Conservation (phyloP, 306 rosid species). For the Prunus kanzakura region DNA sequence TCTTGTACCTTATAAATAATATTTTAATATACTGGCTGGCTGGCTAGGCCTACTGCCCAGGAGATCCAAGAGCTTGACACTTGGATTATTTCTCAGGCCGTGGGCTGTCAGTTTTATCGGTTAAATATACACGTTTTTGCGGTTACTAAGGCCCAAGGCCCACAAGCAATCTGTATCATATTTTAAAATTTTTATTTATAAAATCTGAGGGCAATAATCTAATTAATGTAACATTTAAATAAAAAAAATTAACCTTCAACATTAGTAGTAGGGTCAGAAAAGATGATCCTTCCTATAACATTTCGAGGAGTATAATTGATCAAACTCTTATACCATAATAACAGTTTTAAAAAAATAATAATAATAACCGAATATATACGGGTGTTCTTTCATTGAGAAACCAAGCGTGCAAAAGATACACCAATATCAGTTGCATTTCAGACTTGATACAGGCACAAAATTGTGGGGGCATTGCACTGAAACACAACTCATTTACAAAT, state of each 20-base stretch:
- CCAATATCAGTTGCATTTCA: not conserved
- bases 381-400: not conserved
- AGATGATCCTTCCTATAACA: too few relatives aligned
- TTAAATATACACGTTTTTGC: not conserved
- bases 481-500: conserved; percentile 17
- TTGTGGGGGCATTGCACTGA: conserved; percentile 5
- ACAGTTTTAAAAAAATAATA: too few relatives aligned
- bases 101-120: not conserved
- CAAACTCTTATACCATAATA: too few relatives aligned
- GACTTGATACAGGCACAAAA: conserved; percentile 3
- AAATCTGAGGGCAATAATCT: too few relatives aligned
- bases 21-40: too few relatives aligned
- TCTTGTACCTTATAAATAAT: not conserved
- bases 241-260: too few relatives aligned
- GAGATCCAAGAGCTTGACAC: not conserved
- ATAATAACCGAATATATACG: too few relatives aligned
- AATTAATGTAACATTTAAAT: too few relatives aligned
- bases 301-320: too few relatives aligned
- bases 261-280: too few relatives aligned
- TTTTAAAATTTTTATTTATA: too few relatives aligned
- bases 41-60: not conserved
- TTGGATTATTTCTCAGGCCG: not conserved
- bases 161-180: not conserved
- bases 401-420: not conserved
- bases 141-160: not conserved